Evolutionary conservation across 2,329 filamentous ascomycete species (phyloP).

Genomic region (Coniella lustricola): DNA sequence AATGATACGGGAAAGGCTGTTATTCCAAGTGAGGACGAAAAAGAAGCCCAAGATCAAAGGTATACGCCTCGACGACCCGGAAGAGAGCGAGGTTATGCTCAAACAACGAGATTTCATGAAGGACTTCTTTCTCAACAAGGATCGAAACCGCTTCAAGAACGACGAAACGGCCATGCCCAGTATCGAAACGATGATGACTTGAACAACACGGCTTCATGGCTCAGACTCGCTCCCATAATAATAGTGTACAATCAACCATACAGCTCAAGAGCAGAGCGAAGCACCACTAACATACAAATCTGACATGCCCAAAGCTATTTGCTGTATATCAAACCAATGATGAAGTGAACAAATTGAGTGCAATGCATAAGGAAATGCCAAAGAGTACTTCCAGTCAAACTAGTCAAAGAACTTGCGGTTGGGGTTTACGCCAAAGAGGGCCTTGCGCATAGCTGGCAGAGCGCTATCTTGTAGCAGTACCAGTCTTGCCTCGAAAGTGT

Average conservation of each 20-base stretch:
- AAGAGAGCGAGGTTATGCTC: slow-evolving; percentile 32
- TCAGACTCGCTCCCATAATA: background rate
- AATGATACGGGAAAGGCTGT: slow-evolving; percentile 64
- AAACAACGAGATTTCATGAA: slow-evolving; percentile 45
- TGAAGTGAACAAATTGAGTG: slow-evolving; percentile 2
- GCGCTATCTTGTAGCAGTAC: slow-evolving; percentile 77
- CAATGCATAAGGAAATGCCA: slow-evolving; percentile 1
- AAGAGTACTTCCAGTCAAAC: slow-evolving; percentile 16
- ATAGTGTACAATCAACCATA: background rate
- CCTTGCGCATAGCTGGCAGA: slow-evolving; percentile 75
- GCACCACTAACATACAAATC: background rate
- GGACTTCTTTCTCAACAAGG: slow-evolving; percentile 33
- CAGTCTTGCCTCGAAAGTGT: slow-evolving; percentile 91
- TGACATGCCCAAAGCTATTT: background rate
- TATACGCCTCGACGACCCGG: slow-evolving; percentile 33
- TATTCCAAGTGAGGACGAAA: slow-evolving; percentile 62
- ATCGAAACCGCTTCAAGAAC: slow-evolving; percentile 17
- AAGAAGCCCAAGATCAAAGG: slow-evolving; percentile 46
- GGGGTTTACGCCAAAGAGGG: slow-evolving; percentile 86
- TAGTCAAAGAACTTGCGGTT: slow-evolving; percentile 96
- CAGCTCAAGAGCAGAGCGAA: background rate
- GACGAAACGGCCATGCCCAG: background rate
- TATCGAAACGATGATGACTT: background rate
- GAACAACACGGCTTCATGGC: background rate
- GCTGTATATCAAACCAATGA: slow-evolving; percentile 11